A percentile compares a stretch with the other conserved stretches of the same genome.
These are phyloP conservation scores for Yamadazyma olivae DNA, from an alignment of 805 yeast genomes.

Conservation along the genomic window DNA sequence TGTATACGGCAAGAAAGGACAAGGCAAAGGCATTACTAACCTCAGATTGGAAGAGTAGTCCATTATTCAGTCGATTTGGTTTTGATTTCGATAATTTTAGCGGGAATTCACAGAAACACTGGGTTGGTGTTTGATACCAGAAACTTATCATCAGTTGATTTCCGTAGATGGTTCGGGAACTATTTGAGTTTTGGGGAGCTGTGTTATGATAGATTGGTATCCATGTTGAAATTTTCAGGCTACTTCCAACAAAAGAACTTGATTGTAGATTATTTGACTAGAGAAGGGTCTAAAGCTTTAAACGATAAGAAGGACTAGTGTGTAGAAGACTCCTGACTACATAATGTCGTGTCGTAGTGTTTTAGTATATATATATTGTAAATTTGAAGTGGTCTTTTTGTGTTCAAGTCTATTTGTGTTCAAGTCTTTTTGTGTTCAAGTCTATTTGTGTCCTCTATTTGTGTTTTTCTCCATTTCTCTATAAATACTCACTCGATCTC, in stretches of 20 bases:
- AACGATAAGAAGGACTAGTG: constrained; percentile 12
- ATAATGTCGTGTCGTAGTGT: neutral
- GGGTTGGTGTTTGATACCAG: constrained; percentile 62
- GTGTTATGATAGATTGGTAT: constrained; percentile 49
- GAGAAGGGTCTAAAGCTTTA: constrained; percentile 26
- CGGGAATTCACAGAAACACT: constrained; percentile 81
- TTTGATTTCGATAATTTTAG: constrained; percentile 74
- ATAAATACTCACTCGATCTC: too few species aligned
- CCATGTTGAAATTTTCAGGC: constrained; percentile 44
- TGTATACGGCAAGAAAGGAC: too few species aligned
- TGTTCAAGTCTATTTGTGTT: too few species aligned
- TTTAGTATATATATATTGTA: neutral
- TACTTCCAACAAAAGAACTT: constrained; percentile 47
- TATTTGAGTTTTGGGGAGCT: constrained; percentile 61
- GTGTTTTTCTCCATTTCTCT: too few species aligned
- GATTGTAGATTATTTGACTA: constrained; percentile 31
- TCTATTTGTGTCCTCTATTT: too few species aligned
- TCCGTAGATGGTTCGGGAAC: constrained; percentile 47
- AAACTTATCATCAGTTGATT: constrained; percentile 44
- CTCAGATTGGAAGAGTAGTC: constrained; percentile 58
- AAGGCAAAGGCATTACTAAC: too few species aligned
- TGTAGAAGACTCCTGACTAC: too few species aligned
- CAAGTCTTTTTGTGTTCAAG: too few species aligned
- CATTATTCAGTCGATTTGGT: constrained; percentile 79
- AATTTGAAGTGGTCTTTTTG: too few species aligned